Conservation (phyloP, 106 monocot species). For the Amphibolis antarctica region DNA sequence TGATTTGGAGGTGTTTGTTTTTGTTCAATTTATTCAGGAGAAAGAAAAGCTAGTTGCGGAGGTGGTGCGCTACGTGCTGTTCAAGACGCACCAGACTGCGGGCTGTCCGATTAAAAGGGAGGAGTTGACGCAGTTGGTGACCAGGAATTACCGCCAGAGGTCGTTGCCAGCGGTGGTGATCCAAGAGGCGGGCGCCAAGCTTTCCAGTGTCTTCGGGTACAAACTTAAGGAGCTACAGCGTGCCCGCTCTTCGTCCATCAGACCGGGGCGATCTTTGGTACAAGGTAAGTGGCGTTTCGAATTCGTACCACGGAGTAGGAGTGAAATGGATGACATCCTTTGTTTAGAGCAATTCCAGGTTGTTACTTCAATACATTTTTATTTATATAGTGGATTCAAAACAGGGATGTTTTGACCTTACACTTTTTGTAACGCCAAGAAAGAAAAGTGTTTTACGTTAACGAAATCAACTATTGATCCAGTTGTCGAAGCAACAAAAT, state of each 20-base stretch:
- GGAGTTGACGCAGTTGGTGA: constrained; percentile 67
- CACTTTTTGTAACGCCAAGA: not conserved
- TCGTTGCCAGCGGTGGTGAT: constrained; percentile 59
- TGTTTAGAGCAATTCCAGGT: too few relatives aligned
- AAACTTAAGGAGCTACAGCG: constrained; percentile 82
- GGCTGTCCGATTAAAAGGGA: constrained; percentile 93
- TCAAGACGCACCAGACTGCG: constrained; percentile 65
- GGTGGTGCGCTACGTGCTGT: constrained; percentile 67
- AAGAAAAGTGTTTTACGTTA: not conserved
- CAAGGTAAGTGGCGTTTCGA: constrained; percentile 23
- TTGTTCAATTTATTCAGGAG: constrained; percentile 29
- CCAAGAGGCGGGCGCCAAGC: constrained; percentile 62
- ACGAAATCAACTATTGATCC: constrained; percentile 2
- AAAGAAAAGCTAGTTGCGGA: constrained; percentile 94
- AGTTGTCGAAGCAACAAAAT: constrained; percentile 55
- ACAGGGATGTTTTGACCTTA: not conserved
- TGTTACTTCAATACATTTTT: not conserved
- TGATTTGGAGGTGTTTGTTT: too few relatives aligned
- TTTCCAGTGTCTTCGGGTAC: constrained; percentile 65
- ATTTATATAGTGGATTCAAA: too few relatives aligned
- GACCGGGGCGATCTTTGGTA: constrained; percentile 40
- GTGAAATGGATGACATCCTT: not conserved
- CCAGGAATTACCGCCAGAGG: constrained; percentile 73
- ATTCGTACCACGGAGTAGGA: not conserved
- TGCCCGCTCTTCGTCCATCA: constrained; percentile 38